Evolutionary conservation across 768 basidiomycete genomes (phyloP).

Genomic region (Boletus tylopilopsis): DNA sequence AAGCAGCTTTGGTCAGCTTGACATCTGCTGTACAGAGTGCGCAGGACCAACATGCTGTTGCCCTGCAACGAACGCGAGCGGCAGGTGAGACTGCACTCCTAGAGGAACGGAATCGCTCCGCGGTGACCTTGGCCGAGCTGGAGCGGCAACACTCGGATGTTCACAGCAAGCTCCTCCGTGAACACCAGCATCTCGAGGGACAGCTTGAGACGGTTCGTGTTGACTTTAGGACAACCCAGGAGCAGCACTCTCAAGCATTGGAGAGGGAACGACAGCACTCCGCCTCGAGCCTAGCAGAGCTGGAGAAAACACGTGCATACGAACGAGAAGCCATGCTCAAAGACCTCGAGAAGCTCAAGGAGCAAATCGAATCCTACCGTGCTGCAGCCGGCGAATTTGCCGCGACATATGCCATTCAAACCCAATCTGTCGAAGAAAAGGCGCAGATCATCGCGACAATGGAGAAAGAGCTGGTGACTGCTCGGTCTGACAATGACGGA

Average conservation of each 20-base stretch:
- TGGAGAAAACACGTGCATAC: slow-evolving; percentile 14
- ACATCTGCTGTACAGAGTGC: slow-evolving; percentile 38
- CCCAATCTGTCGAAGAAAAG: slow-evolving; percentile 51
- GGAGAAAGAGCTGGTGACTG: slow-evolving; percentile 46
- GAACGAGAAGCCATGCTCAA: slow-evolving; percentile 36
- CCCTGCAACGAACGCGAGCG: slow-evolving; percentile 35
- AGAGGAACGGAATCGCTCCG: slow-evolving; percentile 47
- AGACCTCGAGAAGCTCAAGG: slow-evolving; percentile 45
- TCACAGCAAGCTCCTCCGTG: slow-evolving; percentile 37
- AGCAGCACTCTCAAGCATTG: slow-evolving; percentile 16
- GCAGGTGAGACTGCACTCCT: slow-evolving; percentile 34
- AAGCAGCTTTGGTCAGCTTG: slow-evolving; percentile 41
- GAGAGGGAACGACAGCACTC: slow-evolving; percentile 29
- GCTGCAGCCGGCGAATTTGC: slow-evolving; percentile 41
- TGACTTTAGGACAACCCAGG: slow-evolving; percentile 28
- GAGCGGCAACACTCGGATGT: slow-evolving; percentile 47
- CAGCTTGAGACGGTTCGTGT: slow-evolving; percentile 61
- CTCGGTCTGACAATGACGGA: slow-evolving; percentile 39
- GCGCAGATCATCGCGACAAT: slow-evolving; percentile 40
- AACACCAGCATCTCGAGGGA: slow-evolving; percentile 35
- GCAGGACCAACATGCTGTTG: slow-evolving; percentile 32
- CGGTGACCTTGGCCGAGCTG: slow-evolving; percentile 45
- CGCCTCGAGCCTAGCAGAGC: slow-evolving; percentile 14
- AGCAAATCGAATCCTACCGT: slow-evolving; percentile 53
- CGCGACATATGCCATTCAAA: slow-evolving; percentile 39